Evolutionary conservation across 768 basidiomycete genomes (phyloP), one percentile per base, ranked within the genome.

Genomic region (Kwoniella europaea): DNA sequence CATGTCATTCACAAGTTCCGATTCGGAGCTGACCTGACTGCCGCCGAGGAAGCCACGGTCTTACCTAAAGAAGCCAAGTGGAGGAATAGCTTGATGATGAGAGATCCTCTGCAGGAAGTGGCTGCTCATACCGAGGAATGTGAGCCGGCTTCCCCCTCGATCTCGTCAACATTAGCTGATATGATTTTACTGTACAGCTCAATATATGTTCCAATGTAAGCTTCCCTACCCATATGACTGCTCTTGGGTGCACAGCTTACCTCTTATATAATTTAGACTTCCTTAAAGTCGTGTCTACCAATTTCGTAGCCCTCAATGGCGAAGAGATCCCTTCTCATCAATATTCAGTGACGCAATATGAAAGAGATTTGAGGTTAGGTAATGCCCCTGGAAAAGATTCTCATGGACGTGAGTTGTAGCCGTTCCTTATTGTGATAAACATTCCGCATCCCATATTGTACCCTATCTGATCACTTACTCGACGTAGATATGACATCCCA

Each of bases 211-310:
- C 88, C 94, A 80, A 69, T 80, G 82, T 84, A 54, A 64, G 82
- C 74, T n/a, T 13, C 2, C 1, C 12, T 29, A 6, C 29, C 29
- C 6, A 35, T 9, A 7, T 35, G 35, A 4, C 4, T 35, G 35
- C 35, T 9, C 35, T 35, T 4, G 6, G 6, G 35, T 35, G 35
- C 35, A 35, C 3, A 35, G 35, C 35, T 35, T 35, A 35, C 7
- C 6, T 35, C 35, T 9, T 35, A 35, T 35, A 16, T 41, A 12
- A 10, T n/a, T 20, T 41, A 98, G 81, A 98, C 85, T 98, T 98
- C 89, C 87, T 99, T 79, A 99, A 99, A 84, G 96, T 99, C 56
- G 97, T 99, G 52, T 93, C 94, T 7, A 99, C 96, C 2, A 91
- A 91, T 80, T 98, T 97, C 86, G 88, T 89, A 72, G 91, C 90